A percentile compares a stretch with the other conserved stretches of the same genome.
Conservation (phyloP, 345 rosid genomes). For the Pugionium cornutum region DNA sequence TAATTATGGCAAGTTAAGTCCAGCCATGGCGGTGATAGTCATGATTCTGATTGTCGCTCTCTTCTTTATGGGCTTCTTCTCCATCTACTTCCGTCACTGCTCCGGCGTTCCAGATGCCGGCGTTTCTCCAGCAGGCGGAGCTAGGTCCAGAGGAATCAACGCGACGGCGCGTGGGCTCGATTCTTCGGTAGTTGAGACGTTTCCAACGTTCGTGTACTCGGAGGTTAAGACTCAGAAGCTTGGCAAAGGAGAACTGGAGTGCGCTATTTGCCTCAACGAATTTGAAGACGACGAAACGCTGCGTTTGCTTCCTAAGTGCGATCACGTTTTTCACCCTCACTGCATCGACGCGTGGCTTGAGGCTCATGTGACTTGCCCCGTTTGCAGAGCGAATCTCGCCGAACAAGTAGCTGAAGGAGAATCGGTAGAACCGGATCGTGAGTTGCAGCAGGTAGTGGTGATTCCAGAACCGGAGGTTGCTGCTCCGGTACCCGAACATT, state of each 20-base stretch:
- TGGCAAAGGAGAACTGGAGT: conserved; percentile 83
- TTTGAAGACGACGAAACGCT: conserved; percentile 55
- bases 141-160: conserved; percentile 38
- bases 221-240: conserved; percentile 80
- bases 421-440: conserved; percentile 37
- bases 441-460: conserved; percentile 12
- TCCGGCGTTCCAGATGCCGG: conserved; percentile 31
- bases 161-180: conserved; percentile 64
- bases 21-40: conserved; percentile 79
- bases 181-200: conserved; percentile 53
- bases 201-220: conserved; percentile 79
- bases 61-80: conserved; percentile 81
- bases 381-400: conserved; percentile 75
- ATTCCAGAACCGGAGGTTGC: conserved; percentile 31
- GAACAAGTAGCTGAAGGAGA: conserved; percentile 27
- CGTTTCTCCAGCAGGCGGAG: conserved; percentile 14
- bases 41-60: conserved; percentile 73
- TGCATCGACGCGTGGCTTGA: conserved; percentile 86
- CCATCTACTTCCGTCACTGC: conserved; percentile 89
- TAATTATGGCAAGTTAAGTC: conserved; percentile 50
- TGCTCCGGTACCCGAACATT: conserved; percentile 24
- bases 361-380: conserved; percentile 91
- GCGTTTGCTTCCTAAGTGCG: neutral
- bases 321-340: conserved; percentile 34
- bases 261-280: conserved; percentile 87